Percentiles rank a stretch among this genome's conserved stretches.
Conservation (phyloP, 1,284 basidiomycete species). For the Gymnopus androsaceus region DNA sequence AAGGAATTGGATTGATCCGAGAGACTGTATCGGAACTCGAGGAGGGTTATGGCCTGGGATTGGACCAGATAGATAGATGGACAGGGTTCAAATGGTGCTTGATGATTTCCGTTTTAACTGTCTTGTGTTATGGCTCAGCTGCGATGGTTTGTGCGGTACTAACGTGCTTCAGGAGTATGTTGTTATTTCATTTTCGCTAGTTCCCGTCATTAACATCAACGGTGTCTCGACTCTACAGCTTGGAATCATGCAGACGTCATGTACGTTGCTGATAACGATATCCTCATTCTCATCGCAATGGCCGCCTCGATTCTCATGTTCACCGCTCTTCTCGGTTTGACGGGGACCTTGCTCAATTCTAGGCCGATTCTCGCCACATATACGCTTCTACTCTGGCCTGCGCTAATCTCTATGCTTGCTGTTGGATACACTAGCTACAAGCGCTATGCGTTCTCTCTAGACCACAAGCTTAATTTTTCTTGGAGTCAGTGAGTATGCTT, state of each 20-base stretch:
- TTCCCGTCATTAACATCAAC: neutral
- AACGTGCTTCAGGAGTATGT: slow-evolving; percentile 62
- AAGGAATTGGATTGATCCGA: slow-evolving; percentile 16
- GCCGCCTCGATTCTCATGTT: slow-evolving; percentile 59
- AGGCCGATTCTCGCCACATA: slow-evolving; percentile 75
- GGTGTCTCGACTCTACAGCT: slow-evolving; percentile 36
- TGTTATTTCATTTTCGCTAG: neutral
- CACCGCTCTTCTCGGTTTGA: slow-evolving; percentile 65
- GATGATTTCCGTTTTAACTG: slow-evolving; percentile 49
- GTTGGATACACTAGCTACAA: slow-evolving; percentile 76
- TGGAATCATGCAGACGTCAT: slow-evolving; percentile 56
- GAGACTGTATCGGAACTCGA: slow-evolving; percentile 32
- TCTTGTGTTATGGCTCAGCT: slow-evolving; percentile 51
- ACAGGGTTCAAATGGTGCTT: slow-evolving; percentile 59
- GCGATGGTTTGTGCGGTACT: slow-evolving; percentile 49
- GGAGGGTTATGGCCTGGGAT: slow-evolving; percentile 40
- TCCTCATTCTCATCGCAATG: slow-evolving; percentile 65
- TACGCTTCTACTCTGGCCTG: slow-evolving; percentile 70
- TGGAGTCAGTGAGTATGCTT: no score
- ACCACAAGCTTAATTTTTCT: slow-evolving; percentile 71
- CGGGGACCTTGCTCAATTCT: slow-evolving; percentile 73
- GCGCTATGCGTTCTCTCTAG: slow-evolving; percentile 67
- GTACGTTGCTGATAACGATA: slow-evolving; percentile 55
- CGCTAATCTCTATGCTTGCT: slow-evolving; percentile 61
- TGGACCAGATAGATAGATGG: slow-evolving; percentile 47